Conservation (phyloP, 768 basidiomycete species). For the Termitomyces sp. region DNA sequence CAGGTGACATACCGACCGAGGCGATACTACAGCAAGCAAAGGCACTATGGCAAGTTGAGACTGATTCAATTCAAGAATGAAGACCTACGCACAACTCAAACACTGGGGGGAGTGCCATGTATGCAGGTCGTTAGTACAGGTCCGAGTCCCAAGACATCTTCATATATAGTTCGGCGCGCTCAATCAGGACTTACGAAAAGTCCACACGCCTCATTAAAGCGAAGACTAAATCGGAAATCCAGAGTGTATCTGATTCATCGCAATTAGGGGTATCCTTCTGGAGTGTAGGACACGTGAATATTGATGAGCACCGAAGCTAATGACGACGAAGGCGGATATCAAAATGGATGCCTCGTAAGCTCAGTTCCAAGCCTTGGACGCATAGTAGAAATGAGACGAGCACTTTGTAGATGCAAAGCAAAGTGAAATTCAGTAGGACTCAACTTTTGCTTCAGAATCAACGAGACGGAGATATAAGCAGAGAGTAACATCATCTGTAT, state of each 20-base stretch:
- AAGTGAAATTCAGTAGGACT: neutral
- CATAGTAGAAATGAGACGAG: neutral
- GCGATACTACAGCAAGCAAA: slow-evolving; percentile 28
- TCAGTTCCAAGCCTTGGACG: neutral
- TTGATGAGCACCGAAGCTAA: neutral
- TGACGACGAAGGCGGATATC: neutral
- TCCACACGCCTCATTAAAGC: neutral
- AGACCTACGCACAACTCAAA: slow-evolving; percentile 6
- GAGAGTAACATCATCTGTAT: neutral
- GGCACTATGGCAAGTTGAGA: slow-evolving; percentile 14
- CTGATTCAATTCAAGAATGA: neutral
- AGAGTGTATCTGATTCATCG: neutral
- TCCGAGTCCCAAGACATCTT: no score
- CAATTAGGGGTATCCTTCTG: neutral
- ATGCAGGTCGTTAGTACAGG: neutral
- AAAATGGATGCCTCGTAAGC: neutral
- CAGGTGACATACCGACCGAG: slow-evolving; percentile 18
- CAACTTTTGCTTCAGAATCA: neutral
- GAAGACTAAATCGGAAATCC: neutral
- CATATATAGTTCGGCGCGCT: neutral
- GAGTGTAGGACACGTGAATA: neutral
- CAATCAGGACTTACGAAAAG: neutral
- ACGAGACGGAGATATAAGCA: neutral
- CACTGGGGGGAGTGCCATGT: slow-evolving; percentile 6
- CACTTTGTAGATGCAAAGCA: neutral